Evolutionary conservation across 768 basidiomycete genomes (phyloP), one percentile per base, ranked within the genome.

Genomic region (Macrolepiota dolichaula): DNA sequence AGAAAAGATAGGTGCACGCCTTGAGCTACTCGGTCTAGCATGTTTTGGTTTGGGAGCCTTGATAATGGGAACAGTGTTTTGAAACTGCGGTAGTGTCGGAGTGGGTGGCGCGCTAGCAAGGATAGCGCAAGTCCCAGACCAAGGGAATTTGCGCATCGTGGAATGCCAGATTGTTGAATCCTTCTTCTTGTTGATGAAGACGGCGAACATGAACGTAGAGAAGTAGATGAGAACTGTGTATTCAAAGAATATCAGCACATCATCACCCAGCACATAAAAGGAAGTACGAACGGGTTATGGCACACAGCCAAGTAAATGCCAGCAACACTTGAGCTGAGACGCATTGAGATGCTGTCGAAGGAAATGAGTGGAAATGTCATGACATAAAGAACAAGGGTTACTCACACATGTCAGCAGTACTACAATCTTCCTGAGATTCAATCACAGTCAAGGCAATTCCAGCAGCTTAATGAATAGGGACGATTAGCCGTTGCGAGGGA

Each of bases 191-290:
- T 77, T 72, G 49, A 82, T 64, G 24, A 67, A 64, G 49, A 79
- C 74, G 10, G 78, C 71, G n/a, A 79, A 68, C 22, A 81, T 68
- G 57, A 89, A 70, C 12, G 78, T 66, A n/a, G 76, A 66, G 55
- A 87, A 74, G 69, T 90, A 90, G n/a, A 74, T 61, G 50, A 89
- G 68, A 55, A 89, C 88, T 91, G 60, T 4, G 40, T 11, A 36
- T 50, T n/a, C n/a, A 32, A 17, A 15, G 10, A n/a, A 10, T 17
- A 47, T 51, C 17, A 51, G 29, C 32, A 32, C 40, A n/a, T n/a
- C 35, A 35, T 54, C 42, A 17, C n/a, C 42, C 4, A 46, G 25
- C 22, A 22, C 56, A 36, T 51, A 38, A 32, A 57, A 22, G 59
- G 6, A 46, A 35, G 6, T 13, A 70, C 74, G 56, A 59, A 76